Percentiles rank a stretch among this genome's conserved stretches.
These are phyloP conservation scores for Marasmius oreades DNA, from an alignment of 1,284 basidiomycete genomes.

Conservation along the genomic window DNA sequence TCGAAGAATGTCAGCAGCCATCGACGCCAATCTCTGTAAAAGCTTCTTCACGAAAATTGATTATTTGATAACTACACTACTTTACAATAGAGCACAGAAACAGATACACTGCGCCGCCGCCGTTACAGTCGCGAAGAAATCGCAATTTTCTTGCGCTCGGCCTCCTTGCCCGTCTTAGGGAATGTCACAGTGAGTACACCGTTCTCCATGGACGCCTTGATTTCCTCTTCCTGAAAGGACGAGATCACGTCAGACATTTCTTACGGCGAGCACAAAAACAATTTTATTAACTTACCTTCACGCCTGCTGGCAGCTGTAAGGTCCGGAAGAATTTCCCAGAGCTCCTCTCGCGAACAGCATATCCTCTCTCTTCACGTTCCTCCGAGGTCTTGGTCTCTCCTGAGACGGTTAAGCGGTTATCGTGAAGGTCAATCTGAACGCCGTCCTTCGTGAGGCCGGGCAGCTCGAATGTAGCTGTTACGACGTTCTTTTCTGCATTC, in stretches of 20 bases:
- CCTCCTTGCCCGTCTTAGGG: constrained; percentile 22
- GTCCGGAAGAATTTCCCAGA: constrained; percentile 18
- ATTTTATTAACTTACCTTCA: constrained; percentile 17
- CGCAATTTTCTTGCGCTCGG: constrained; percentile 21
- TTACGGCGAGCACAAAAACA: neutral
- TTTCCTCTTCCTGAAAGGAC: constrained; percentile 21
- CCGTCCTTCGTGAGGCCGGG: constrained; percentile 17
- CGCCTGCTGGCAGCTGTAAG: constrained; percentile 16
- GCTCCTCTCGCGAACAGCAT: constrained; percentile 18
- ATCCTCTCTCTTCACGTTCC: constrained; percentile 17
- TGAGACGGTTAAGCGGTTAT: constrained; percentile 15
- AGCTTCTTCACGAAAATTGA: too few relatives aligned
- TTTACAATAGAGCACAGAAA: too few relatives aligned
- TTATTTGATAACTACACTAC: too few relatives aligned
- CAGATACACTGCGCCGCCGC: too few relatives aligned
- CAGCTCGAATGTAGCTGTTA: constrained; percentile 20
- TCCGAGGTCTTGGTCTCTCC: constrained; percentile 15
- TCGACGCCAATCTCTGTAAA: too few relatives aligned
- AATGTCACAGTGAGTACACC: constrained; percentile 23
- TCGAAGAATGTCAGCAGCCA: too few relatives aligned
- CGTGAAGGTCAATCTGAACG: constrained; percentile 15
- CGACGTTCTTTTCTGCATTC: constrained; percentile 13
- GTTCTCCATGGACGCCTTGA: constrained; percentile 16
- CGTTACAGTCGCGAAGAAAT: too few relatives aligned
- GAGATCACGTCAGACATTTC: neutral